Evolutionary conservation across 2,329 filamentous ascomycete species (phyloP).

Genomic region (Clonostachys sp.): DNA sequence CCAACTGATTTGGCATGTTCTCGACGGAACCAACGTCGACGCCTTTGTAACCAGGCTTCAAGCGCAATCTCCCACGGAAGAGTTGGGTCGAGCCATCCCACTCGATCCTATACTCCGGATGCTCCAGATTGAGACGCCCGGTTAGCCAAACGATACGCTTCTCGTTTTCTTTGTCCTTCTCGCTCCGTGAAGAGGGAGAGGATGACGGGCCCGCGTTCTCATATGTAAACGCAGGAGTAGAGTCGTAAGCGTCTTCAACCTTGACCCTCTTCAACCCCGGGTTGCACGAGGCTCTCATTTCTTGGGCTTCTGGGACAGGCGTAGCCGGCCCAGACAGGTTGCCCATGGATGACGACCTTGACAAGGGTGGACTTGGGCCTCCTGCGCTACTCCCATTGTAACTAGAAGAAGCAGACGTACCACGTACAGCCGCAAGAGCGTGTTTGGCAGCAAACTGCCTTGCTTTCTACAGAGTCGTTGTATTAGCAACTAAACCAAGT

Average conservation of each 20-base stretch:
- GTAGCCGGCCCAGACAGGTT: too few relatives aligned
- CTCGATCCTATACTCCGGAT: conserved; percentile 25
- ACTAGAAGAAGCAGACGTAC: conserved; percentile 2
- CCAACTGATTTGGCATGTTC: conserved; percentile 22
- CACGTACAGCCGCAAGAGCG: conserved; percentile 35
- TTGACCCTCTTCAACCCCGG: conserved; percentile 6
- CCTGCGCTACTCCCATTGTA: too few relatives aligned
- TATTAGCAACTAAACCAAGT: background rate
- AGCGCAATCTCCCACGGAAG: conserved; percentile 29
- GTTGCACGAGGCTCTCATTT: too few relatives aligned
- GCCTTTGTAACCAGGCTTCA: conserved; percentile 18
- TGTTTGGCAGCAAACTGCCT: conserved; percentile 48
- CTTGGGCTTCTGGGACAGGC: too few relatives aligned
- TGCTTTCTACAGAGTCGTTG: conserved; percentile 26
- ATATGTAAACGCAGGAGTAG: too few relatives aligned
- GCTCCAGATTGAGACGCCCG: conserved; percentile 17
- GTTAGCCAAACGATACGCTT: conserved; percentile 25
- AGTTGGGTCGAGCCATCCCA: conserved; percentile 9
- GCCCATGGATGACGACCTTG: too few relatives aligned
- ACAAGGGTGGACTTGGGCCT: too few relatives aligned
- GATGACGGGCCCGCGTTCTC: background rate
- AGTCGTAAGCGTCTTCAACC: conserved; percentile 4
- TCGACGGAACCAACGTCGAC: conserved; percentile 22
- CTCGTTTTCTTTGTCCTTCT: conserved; percentile 3
- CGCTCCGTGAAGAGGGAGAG: background rate